A percentile compares a stretch with the other conserved stretches of the same genome.
Conservation (phyloP, 2,329 filamentous ascomycete genomes). For the Trichoderma pleuroti region DNA sequence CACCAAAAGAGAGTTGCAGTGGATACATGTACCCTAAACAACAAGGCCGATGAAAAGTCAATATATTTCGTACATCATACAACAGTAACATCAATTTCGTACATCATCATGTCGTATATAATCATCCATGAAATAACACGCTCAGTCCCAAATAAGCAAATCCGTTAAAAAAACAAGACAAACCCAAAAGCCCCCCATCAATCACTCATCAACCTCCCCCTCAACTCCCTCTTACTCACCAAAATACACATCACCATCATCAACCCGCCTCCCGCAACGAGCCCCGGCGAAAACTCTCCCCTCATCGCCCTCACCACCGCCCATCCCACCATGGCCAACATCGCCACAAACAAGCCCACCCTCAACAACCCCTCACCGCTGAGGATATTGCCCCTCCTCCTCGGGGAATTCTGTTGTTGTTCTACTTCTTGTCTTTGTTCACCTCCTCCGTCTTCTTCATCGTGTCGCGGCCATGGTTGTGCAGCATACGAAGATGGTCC, state of each 20-base stretch:
- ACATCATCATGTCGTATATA: not conserved
- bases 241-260: slow-evolving; percentile 1
- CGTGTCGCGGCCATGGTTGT: not conserved
- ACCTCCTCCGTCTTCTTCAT: not conserved
- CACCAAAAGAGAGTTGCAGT: not conserved
- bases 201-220: not conserved
- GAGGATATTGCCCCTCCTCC: not conserved
- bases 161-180: not conserved
- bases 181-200: not conserved
- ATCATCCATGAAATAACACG: not conserved
- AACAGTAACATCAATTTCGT: not conserved
- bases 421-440: not conserved
- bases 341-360: not conserved
- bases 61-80: not conserved
- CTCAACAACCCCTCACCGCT: not conserved
- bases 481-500: not conserved
- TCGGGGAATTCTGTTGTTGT: not conserved
- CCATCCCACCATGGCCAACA: not conserved
- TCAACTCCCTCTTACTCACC: not conserved
- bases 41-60: not conserved
- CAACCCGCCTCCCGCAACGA: not conserved
- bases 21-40: not conserved
- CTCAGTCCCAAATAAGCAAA: not conserved
- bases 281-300: not conserved
- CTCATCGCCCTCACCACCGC: not conserved